phyloP scores from a whole-genome alignment of 2,329 filamentous ascomycete genomes.

The Xylaria digitata region DNA sequence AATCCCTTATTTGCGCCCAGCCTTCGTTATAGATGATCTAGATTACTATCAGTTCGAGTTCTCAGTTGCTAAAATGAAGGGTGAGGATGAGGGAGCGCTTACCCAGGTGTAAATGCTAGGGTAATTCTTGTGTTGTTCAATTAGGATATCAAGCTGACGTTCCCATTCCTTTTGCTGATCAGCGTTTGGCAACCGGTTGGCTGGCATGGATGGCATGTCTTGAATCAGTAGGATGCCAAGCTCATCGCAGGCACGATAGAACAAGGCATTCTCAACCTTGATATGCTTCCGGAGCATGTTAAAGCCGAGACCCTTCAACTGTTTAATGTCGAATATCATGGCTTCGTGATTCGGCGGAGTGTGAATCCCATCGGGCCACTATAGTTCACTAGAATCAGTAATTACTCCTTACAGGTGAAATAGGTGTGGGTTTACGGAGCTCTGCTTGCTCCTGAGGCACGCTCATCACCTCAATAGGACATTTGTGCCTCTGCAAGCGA shows the following conservation, averaged over 20 bases:
- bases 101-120: constrained; percentile 74
- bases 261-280: constrained; percentile 62
- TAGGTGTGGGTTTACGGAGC: too few relatives aligned
- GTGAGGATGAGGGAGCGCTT: constrained; percentile 35
- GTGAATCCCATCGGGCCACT: constrained; percentile 76
- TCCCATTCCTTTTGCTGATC: constrained; percentile 65
- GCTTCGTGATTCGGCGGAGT: constrained; percentile 73
- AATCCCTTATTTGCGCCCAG: constrained; percentile 70
- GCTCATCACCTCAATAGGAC: too few relatives aligned
- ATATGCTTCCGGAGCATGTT: constrained; percentile 79
- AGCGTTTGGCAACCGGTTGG: constrained; percentile 50
- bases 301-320: constrained; percentile 73
- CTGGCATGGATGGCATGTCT: constrained; percentile 73
- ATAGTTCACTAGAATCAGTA: too few relatives aligned
- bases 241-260: constrained; percentile 74
- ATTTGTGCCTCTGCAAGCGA: too few relatives aligned
- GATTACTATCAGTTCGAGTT: constrained; percentile 49
- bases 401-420: too few relatives aligned
- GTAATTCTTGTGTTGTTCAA: constrained; percentile 72
- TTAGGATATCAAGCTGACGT: constrained; percentile 68
- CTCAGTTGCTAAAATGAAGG: not conserved
- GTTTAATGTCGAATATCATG: constrained; percentile 73
- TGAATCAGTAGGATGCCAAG: constrained; percentile 75
- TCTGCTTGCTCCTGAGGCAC: too few relatives aligned
- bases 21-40: constrained; percentile 76